Evolutionary conservation across 257 asterid genomes (phyloP), one percentile per base, ranked within the genome.

Genomic region (Gentiana dahurica): DNA sequence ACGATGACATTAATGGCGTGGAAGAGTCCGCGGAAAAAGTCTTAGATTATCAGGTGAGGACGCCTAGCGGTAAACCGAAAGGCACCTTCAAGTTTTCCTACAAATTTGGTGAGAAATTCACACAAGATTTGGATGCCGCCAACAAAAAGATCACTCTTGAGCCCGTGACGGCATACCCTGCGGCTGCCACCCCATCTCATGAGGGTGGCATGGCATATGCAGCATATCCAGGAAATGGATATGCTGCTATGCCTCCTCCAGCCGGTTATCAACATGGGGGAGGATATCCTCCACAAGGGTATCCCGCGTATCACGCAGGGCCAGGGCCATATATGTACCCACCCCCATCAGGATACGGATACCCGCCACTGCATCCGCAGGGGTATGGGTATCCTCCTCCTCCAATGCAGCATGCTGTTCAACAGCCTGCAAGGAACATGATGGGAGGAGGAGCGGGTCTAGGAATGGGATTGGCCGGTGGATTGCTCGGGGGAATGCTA

Each of bases 381-480:
- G 69, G 69, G 5, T 58, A 72, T 34, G 73, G 73, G 3, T 59
- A 64, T 46, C 66, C 62, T 12, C 48, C 64, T 8, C 57, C 44
- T 12, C 74, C 54, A n/a, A 61, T 53, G 51, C 84, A 70, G 24
- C 81, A 63, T 44, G 64, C 55, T 52, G 85, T 69, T 67, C 74
- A 61, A 11, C 85, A 86, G 32, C 75, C 61, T 66, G 72, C 72
- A 71, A 81, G 79, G 8, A 69, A 62, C 74, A 10, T 24, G 24
- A 24, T 24, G 88, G 35, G 61, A 39, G n/a, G 53, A 65, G 72
- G 64, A 51, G 63, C 69, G 2, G 95, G 90, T 3, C 8, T 81
- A 2, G 97, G 95, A 6, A 2, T 89, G 79, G 97, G 95, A 39
- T 69, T 89, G 55, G 97, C 95, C 1, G 92, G 92, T 32, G 97